Base-by-base conservation (phyloP, 225 moss, liverwort and hornwort genomes). In the Marchantia paleacea region DNA sequence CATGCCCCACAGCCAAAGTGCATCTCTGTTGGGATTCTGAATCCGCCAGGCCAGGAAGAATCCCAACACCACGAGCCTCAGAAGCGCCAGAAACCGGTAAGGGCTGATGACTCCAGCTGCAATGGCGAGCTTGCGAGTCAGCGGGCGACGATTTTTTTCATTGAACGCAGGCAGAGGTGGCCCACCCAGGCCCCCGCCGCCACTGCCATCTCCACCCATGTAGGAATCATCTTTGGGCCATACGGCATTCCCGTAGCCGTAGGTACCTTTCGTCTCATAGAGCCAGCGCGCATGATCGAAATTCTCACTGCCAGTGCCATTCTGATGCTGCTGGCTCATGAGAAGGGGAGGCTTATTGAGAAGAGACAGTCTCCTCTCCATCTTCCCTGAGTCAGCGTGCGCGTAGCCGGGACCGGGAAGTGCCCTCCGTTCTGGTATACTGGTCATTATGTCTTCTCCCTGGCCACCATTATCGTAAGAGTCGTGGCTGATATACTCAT, bases 201-300 rank as follows among this genome's bases (percentile, higher is more conserved):
- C 86, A 24, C 74, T 60, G 55, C 80, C 78, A 24, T 81, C 82
- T 4, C 73, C 73, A 15, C 85, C 85, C 14, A 76, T 71, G 65
- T 89, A 89, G 31, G 82, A 80, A n/a, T 89, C 87, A 60, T 89
- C 89, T 80, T 89, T 89, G 20, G 89, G 89, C 89, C 89, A 89
- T 1, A 89, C 86, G 0, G 89, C 89, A 77, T 89, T 89, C 19
- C 88, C 88, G 57, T 89, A 89, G 50, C 88, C 88, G 26, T 89
- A 89, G 0, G 88, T 89, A 22, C 88, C 89, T 52, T 89, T 89
- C 4, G 86, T 89, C 47, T 89, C 89, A 19, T 89, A 89, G 63
- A 89, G 69, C 89, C 89, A 89, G 60, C 89, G 82, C 51, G 82
- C 89, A 62, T 96, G 96, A 77, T 96, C 96, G 77, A 96, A 96